Evolutionary conservation across 2,329 filamentous ascomycete species (phyloP), one percentile per base, ranked within the genome.

Genomic region (Septoria linicola): DNA sequence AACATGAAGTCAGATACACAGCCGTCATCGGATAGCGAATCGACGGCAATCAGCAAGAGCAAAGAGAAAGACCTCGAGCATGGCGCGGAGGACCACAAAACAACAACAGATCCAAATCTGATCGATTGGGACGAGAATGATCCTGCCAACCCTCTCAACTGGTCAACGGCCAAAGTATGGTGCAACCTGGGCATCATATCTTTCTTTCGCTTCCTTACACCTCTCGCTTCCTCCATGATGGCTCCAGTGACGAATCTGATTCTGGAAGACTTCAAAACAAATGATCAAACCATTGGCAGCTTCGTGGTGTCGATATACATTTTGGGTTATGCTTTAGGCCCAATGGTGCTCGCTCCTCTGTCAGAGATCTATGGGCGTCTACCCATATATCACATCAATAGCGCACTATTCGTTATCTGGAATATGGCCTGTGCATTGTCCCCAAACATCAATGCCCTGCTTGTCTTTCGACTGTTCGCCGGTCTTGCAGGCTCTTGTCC

Each of bases 231-330:
- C 4, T 74, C 71, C 8, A 86, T 87, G 71, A 84, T 88, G 60
- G 84, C 84, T 0, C 84, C 85, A 0, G 83, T 79, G 2, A 80
- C 87, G 0, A 78, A 79, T 0, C 70, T 80, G 4, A 72, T 88
- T 0, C 79, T 87, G 74, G 50, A 59, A 3, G 82, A 87, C 17
- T 88, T 88, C 63, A 53, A 75, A 17, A 77, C 73, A 5, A 72
- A 66, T 27, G 80, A 75, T 50, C 64, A 70, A 4, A 69, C 78
- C 40, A 72, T 87, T 1, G 77, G 76, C 1, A 76, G 80, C 0
- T 35, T 89, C 42, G 81, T 84, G 51, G 81, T 88, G 1, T 84
- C 81, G 0, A 77, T 87, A 14, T 66, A 84, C 63, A 74, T 88
- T 2, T 70, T 87, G 0, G 85, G 10, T 0, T 75, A 72, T 49